Evolutionary conservation across 495 filamentous ascomycete species (phyloP).

Genomic region (Aspergillus baeticus): DNA sequence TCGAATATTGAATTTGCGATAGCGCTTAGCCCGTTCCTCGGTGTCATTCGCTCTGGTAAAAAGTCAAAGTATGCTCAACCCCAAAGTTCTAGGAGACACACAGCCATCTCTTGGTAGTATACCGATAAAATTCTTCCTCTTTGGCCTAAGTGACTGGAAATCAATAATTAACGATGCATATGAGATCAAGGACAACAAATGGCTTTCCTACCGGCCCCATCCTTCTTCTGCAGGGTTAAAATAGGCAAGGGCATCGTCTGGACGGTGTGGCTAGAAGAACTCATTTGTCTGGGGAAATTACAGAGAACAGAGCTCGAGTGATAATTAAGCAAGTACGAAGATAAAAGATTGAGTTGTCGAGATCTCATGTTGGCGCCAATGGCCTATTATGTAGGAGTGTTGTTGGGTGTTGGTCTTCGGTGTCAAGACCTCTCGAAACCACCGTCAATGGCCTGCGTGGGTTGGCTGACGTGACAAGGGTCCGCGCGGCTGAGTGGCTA

Average conservation of each 20-base stretch:
- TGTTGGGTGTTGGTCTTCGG: too few species aligned
- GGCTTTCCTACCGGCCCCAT: background rate
- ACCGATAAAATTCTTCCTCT: background rate
- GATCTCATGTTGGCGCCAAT: too few species aligned
- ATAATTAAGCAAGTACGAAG: too few species aligned
- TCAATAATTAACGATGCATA: background rate
- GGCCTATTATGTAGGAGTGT: too few species aligned
- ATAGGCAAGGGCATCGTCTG: background rate
- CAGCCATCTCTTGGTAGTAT: slow-evolving; percentile 4
- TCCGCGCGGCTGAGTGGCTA: too few species aligned
- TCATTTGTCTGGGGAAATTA: background rate
- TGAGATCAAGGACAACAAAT: background rate
- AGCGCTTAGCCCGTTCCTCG: background rate
- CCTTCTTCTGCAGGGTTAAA: background rate
- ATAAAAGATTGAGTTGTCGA: too few species aligned
- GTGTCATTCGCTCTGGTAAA: background rate
- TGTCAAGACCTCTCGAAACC: too few species aligned
- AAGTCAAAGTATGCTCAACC: background rate
- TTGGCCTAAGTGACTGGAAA: background rate
- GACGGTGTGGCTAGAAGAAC: background rate
- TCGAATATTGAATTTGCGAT: background rate
- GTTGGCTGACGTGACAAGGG: too few species aligned
- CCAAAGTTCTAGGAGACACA: background rate
- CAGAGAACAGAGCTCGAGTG: too few species aligned
- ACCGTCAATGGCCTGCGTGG: too few species aligned